Percentiles rank a stretch among this genome's conserved stretches.
Conservation (phyloP, 2,329 filamentous ascomycete species). For the Phaeosphaeriaceae sp. region DNA sequence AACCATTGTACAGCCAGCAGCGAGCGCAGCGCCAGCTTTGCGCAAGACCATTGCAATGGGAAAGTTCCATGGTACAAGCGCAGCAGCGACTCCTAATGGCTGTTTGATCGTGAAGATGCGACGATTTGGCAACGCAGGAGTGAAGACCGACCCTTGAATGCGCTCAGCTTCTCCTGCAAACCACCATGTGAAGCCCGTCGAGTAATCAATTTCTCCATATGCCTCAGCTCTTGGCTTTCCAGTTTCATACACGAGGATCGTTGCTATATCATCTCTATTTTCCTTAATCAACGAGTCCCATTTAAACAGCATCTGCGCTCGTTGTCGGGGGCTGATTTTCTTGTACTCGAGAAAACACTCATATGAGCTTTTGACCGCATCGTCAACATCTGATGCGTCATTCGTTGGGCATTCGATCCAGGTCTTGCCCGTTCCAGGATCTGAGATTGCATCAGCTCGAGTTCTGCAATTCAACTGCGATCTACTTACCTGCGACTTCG, state of each 20-base stretch:
- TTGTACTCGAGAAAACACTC: constrained; percentile 66
- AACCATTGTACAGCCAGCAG: constrained; percentile 77
- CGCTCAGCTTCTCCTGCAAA: constrained; percentile 67
- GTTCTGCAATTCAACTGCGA: neutral
- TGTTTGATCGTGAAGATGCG: constrained; percentile 77
- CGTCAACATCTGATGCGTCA: constrained; percentile 65
- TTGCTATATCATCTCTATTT: constrained; percentile 67
- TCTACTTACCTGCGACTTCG: constrained; percentile 58
- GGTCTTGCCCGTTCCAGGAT: constrained; percentile 57
- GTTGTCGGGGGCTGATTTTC: constrained; percentile 64
- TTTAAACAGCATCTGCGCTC: constrained; percentile 67
- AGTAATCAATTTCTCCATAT: constrained; percentile 61
- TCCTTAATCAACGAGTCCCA: constrained; percentile 70
- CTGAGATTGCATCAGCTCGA: constrained; percentile 44
- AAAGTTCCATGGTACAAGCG: constrained; percentile 77
- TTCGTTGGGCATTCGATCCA: constrained; percentile 58
- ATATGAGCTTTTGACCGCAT: constrained; percentile 64
- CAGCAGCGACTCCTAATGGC: constrained; percentile 71
- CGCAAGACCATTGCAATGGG: constrained; percentile 71
- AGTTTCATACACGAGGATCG: constrained; percentile 66
- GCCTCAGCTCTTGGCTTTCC: constrained; percentile 61
- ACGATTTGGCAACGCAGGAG: constrained; percentile 66
- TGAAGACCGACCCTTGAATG: constrained; percentile 67
- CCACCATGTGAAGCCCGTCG: constrained; percentile 62
- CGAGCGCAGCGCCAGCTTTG: constrained; percentile 71